phyloP scores from a whole-genome alignment of 2,329 filamentous ascomycete genomes.

The Apiospora pterosperma region DNA sequence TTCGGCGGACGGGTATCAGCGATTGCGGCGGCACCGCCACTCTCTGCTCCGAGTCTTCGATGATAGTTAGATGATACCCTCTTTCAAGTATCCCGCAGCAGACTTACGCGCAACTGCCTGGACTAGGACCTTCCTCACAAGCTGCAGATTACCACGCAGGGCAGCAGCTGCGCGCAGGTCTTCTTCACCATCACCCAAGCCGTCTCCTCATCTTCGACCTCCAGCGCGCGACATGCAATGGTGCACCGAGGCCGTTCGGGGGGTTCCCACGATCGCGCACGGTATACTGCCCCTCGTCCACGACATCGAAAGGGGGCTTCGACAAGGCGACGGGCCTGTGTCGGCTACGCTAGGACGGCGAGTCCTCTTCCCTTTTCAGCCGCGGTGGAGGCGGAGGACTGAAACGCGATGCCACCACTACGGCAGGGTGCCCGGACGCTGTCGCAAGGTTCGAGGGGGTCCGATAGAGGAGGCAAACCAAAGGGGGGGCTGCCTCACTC shows the following conservation, averaged over 20 bases:
- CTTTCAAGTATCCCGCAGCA: too few species aligned
- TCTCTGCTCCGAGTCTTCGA: neutral
- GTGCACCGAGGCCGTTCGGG: neutral
- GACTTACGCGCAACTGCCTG: neutral
- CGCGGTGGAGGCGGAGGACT: neutral
- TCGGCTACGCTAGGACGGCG: neutral
- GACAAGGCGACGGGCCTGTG: neutral
- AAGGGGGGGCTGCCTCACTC: neutral
- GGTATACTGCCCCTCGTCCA: neutral
- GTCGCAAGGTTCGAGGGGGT: neutral
- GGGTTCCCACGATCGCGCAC: neutral
- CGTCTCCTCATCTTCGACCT: neutral
- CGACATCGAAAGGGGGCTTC: neutral
- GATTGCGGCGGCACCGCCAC: too few species aligned
- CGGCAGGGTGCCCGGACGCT: neutral
- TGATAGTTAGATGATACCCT: too few species aligned
- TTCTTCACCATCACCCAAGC: neutral
- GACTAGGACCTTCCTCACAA: neutral
- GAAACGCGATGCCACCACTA: neutral
- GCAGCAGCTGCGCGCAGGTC: neutral
- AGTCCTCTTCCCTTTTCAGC: neutral
- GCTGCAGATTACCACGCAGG: neutral
- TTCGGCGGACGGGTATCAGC: too few species aligned
- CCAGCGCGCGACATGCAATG: neutral
- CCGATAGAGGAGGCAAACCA: neutral